Evolutionary conservation across 495 filamentous ascomycete species (phyloP).

Genomic region (Aspergillus indologenus): DNA sequence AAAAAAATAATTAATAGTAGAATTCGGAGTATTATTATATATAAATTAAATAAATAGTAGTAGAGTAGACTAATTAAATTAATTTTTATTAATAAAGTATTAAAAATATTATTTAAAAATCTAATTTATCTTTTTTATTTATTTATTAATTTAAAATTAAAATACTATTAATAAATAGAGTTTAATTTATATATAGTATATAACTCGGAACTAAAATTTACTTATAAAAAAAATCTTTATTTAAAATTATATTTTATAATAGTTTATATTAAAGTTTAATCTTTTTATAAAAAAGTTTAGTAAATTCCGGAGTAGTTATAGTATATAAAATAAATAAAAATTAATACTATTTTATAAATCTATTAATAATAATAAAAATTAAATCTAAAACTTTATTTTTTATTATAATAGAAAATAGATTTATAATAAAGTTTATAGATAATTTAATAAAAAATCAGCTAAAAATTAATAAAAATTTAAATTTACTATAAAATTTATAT

Average conservation of each 20-base stretch:
- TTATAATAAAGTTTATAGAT: not conserved
- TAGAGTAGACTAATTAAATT: not conserved
- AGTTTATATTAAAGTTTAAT: not conserved
- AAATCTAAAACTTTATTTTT: conserved; percentile 2
- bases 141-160: not conserved
- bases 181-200: conserved; percentile 6
- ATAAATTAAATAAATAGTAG: not conserved
- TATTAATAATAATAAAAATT: conserved; percentile 1
- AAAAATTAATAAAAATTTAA: not conserved
- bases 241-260: not conserved
- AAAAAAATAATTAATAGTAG: not conserved
- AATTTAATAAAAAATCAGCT: not conserved
- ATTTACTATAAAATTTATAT: not conserved
- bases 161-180: not conserved
- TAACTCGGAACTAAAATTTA: not conserved
- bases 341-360: conserved; percentile 5
- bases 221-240: not conserved
- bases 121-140: not conserved
- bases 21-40: not conserved
- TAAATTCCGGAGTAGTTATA: conserved; percentile 5
- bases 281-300: not conserved
- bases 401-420: not conserved
- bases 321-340: conserved; percentile 11
- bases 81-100: not conserved
- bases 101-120: not conserved